Evolutionary conservation across 202 grass and related monocot species (phyloP).

Genomic region (Miscanthus sacchariflorus): DNA sequence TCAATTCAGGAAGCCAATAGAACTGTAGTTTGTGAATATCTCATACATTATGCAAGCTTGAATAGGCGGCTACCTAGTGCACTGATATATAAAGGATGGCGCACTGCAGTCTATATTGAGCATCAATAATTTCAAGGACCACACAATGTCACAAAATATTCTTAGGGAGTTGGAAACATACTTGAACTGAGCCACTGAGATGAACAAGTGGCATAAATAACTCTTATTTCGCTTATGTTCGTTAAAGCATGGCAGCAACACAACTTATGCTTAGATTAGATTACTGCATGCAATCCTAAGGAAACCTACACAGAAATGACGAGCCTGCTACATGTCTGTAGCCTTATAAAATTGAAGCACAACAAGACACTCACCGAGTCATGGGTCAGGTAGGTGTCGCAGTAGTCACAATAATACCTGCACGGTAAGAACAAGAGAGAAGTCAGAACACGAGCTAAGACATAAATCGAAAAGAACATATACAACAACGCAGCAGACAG

Average conservation of each 20-base stretch:
- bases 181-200: not conserved
- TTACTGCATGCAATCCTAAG: not conserved
- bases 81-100: not conserved
- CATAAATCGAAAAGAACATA: not conserved
- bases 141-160: not conserved
- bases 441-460: conserved; percentile 2
- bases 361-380: conserved; percentile 73
- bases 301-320: not conserved
- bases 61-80: not conserved
- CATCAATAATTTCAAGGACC: conserved; percentile 8
- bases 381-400: conserved; percentile 97
- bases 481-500: not conserved
- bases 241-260: not conserved
- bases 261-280: not conserved
- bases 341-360: not conserved
- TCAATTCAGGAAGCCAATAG: conserved; percentile 5
- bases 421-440: conserved; percentile 33
- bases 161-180: not conserved
- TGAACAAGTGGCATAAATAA: conserved; percentile 2
- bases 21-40: not conserved
- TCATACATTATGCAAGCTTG: conserved; percentile 17
- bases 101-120: not conserved
- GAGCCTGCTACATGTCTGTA: not conserved
- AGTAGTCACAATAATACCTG: conserved; percentile 99
- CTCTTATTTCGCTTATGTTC: not conserved